Evolutionary conservation across 768 basidiomycete species (phyloP), one percentile per base, ranked within the genome.

Genomic region (Mycena amicta): DNA sequence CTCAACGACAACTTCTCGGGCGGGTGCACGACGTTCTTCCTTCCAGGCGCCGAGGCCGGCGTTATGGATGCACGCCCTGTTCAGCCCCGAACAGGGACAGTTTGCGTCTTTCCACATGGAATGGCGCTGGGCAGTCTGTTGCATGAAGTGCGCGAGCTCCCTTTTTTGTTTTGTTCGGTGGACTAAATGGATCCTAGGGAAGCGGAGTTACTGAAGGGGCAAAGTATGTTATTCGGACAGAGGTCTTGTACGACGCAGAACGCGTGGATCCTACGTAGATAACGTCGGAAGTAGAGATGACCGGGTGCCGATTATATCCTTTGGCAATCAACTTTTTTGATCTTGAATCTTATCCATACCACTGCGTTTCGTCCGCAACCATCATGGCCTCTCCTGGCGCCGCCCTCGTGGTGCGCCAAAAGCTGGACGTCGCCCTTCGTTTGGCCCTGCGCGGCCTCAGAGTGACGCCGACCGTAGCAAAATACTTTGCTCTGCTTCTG

Each of bases 11-110:
- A 75, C 62, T 81, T 84, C 55, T 69, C 71, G 33, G 72, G 72
- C 28, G 83, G 83, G 13, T 75, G 75, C 57, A 84, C 83, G 4
- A 84, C 83, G 2, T 84, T 83, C 70, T 84, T 83, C 71, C 67
- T 83, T 5, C 83, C 81, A 1, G 79, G 79, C 0, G 62, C 72
- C 1, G 65, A 68, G 1, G 72, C 72, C 13, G 80, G 79, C 16
- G 68, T 77, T 8, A 73, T 84, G 41, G 75, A 82, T 54, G 80
- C 83, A 18, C 73, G 76, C 22, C 77, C 79, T 1, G 78, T 84
- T 18, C 72, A 74, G 52, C 83, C 83, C 0, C 66, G 78, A 15
- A 72, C 75, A 2, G 83, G 83, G 0, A 77, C 80, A 2, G 80
- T 82, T 0, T 72, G 79, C 33, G 76, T 82, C 39, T 84, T 84